Base-by-base conservation (phyloP, 2,329 filamentous ascomycete species). In the Colletotrichum higginsianum region DNA sequence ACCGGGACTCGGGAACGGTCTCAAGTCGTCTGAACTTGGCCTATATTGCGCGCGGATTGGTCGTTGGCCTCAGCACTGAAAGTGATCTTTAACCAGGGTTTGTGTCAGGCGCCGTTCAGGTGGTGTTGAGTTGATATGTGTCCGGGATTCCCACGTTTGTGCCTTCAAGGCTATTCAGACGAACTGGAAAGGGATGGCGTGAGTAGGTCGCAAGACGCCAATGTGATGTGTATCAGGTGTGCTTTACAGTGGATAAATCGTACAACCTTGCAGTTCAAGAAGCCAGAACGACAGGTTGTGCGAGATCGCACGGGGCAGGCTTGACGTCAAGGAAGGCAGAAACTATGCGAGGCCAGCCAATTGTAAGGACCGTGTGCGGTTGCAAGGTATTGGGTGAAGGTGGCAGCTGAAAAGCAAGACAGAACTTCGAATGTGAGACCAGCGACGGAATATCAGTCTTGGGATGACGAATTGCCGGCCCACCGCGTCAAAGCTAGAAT, bases 31-130 rank as follows among this genome's bases (percentile, higher is more conserved):
- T 72, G 67, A 67, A 67, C 46, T 63, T 47, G 26, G 47, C 9
- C 6, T 53, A 30, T 12, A 35, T 63, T 47, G 68, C 26, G 38
- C 49, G 65, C 58, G 30, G 40, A 40, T 11, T 46, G 8, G 26
- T 21, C 23, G 67, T 61, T 61, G 61, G 47, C 57, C 35, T 66
- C 30, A 56, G 50, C 57, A 61, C 55, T 21, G 30, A 40, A 35
- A 57, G 57, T 61, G 72, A 75, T 74, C 66, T 73, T 46, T 68
- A 58, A 47, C 72, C 60, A 60, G 73, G 73, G 58, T 57, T 61
- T 56, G 68, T 64, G 53, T 72, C 66, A 72, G 68, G 46, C 62
- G 68, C 13, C 49, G 57, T 66, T 16, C 18, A 49, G 61, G 44
- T 71, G 52, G 26, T 71, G 68, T 58, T 66, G 52, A 52, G 61